phyloP scores from a whole-genome alignment of 2,329 filamentous ascomycete genomes.

The Aureobasidium sp. region DNA sequence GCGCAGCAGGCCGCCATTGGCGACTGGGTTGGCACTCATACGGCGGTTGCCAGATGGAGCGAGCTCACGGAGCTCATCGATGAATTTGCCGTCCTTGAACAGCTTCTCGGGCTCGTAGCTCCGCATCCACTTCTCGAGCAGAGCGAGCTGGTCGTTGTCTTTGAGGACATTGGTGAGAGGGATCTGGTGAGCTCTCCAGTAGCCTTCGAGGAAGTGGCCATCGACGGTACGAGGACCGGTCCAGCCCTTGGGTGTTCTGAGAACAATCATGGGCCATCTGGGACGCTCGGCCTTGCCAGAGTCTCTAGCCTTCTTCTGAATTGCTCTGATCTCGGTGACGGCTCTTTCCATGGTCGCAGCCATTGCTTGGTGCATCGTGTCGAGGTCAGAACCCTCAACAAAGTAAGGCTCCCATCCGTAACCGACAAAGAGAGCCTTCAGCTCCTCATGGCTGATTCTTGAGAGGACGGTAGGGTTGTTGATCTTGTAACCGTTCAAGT shows the following conservation, averaged over 20 bases:
- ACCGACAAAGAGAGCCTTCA: slow-evolving; percentile 61
- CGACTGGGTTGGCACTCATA: slow-evolving; percentile 72
- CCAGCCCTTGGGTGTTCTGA: slow-evolving; percentile 75
- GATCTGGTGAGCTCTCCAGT: slow-evolving; percentile 72
- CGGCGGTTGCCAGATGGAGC: slow-evolving; percentile 59
- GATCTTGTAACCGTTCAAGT: slow-evolving; percentile 81
- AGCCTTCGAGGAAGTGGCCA: slow-evolving; percentile 65
- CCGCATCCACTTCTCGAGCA: slow-evolving; percentile 70
- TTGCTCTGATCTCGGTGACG: slow-evolving; percentile 59
- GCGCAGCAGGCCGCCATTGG: slow-evolving; percentile 62
- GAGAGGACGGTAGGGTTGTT: slow-evolving; percentile 71
- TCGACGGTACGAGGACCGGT: slow-evolving; percentile 66
- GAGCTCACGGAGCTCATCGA: slow-evolving; percentile 55
- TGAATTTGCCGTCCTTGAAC: slow-evolving; percentile 59
- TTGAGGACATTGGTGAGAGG: slow-evolving; percentile 63
- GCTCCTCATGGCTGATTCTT: slow-evolving; percentile 66
- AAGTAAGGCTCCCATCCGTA: slow-evolving; percentile 78
- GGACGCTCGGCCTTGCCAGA: slow-evolving; percentile 63
- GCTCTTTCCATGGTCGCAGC: slow-evolving; percentile 67
- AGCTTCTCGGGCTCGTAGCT: slow-evolving; percentile 67
- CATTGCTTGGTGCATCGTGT: slow-evolving; percentile 77
- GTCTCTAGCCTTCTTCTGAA: slow-evolving; percentile 65
- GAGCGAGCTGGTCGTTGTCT: slow-evolving; percentile 57
- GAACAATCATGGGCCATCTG: slow-evolving; percentile 71
- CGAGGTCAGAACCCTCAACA: slow-evolving; percentile 66